Evolutionary conservation across 2,329 filamentous ascomycete species (phyloP), one percentile per base, ranked within the genome.

Genomic region (Hansfordia pulvinata): DNA sequence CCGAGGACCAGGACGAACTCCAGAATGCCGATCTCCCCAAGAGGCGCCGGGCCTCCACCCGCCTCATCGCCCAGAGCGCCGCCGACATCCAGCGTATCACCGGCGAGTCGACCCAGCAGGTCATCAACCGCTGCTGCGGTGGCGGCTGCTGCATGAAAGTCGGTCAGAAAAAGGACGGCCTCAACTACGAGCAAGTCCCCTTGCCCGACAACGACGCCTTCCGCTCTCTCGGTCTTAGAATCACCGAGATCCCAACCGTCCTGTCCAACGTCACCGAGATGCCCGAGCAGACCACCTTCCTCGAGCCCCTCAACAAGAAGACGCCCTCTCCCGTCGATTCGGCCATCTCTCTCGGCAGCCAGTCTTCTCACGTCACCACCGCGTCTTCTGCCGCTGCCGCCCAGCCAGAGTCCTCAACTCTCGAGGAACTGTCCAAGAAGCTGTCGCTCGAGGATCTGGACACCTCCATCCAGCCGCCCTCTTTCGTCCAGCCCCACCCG

Each of bases 401-500:
- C n/a, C n/a, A n/a, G n/a, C n/a, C n/a, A n/a, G n/a, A n/a, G n/a
- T n/a, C n/a, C n/a, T n/a, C n/a, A n/a, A n/a, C n/a, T n/a, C 20
- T 41, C 19, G 37, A 40, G 15, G 27, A 38, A 17, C 28, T 20
- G n/a, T 30, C 41, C 13, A 36, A 41, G 28, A 44, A 44, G 17
- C 44, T 52, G 7, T 39, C 39, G 18, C 43, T 61, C 9, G 54
- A 61, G 22, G 44, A 56, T 20, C 47, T 72, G 30, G 62, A 76
- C 40, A 75, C 71, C 3, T 48, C 56, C 8, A 62, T 73, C 32
- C 78, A 88, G 46, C 88, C 90, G 11, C 90, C 90, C 6, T 66
- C 64, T 32, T 98, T 86, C 44, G 86, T 98, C 28, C 84, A 93
- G 49, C 90, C 90, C 15, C 90, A 98, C 50, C 84, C 84, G 30